Evolutionary conservation across 257 asterid species (phyloP).

Genomic region (Agastache rugosa): DNA sequence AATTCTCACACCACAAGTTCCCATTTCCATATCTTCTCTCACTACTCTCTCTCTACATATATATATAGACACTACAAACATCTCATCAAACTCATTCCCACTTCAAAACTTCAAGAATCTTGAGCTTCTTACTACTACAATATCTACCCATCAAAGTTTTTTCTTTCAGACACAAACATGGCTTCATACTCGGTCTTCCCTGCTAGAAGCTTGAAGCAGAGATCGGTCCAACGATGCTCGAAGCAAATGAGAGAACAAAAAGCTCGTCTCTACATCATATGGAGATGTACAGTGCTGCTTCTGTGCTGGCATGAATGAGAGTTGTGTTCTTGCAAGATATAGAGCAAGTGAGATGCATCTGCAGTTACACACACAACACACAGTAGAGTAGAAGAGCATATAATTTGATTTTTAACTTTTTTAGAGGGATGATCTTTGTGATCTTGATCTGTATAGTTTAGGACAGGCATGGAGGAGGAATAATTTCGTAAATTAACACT

Average conservation of each 20-base stretch:
- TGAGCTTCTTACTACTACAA: neutral
- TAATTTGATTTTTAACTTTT: neutral
- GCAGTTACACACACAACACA: slow-evolving; percentile 29
- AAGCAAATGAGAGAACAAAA: slow-evolving; percentile 76
- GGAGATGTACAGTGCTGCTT: slow-evolving; percentile 83
- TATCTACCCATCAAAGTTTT: neutral
- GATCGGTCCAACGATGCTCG: slow-evolving; percentile 60
- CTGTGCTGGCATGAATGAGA: slow-evolving; percentile 58
- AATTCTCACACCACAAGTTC: slow-evolving; percentile 52
- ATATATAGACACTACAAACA: slow-evolving; percentile 7
- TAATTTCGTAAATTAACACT: slow-evolving; percentile 24
- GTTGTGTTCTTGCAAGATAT: neutral
- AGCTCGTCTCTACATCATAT: slow-evolving; percentile 80
- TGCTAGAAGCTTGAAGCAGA: slow-evolving; percentile 53
- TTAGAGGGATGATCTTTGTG: neutral
- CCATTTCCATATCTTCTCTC: slow-evolving; percentile 38
- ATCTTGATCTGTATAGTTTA: slow-evolving; percentile 36
- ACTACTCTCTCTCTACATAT: slow-evolving; percentile 26
- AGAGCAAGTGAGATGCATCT: slow-evolving; percentile 13
- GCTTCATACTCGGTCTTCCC: slow-evolving; percentile 47
- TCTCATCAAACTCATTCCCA: slow-evolving; percentile 26
- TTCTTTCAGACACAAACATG: slow-evolving; percentile 33
- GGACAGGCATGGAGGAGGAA: slow-evolving; percentile 11
- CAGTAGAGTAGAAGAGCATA: slow-evolving; percentile 25
- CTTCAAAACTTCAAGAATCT: slow-evolving; percentile 31